Evolutionary conservation across 2,329 filamentous ascomycete genomes (phyloP).

Genomic region (Arthrobotrys conoides): DNA sequence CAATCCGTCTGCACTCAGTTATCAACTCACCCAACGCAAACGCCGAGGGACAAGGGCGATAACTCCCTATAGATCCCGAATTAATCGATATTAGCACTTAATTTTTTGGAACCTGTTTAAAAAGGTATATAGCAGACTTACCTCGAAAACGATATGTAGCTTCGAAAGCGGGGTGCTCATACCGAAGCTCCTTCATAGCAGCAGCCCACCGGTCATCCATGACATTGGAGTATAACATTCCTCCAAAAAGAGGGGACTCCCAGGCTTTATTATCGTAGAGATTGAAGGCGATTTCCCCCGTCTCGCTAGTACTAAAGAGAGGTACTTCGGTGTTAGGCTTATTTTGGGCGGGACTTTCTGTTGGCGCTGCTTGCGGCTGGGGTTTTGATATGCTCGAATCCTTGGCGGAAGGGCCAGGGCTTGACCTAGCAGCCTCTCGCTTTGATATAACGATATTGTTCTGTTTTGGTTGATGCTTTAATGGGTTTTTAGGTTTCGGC

Average conservation of each 20-base stretch:
- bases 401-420: neutral
- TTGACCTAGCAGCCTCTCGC: neutral
- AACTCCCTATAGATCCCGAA: neutral
- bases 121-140: neutral
- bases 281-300: neutral
- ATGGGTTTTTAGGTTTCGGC: neutral
- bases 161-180: neutral
- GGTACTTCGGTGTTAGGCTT: neutral
- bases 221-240: neutral
- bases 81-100: neutral
- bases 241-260: neutral
- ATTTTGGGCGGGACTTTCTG: neutral
- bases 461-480: neutral
- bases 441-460: neutral
- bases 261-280: neutral
- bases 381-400: neutral
- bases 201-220: neutral
- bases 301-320: neutral
- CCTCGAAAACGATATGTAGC: neutral
- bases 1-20: conserved; percentile 4
- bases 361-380: neutral
- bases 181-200: neutral
- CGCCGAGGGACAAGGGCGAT: conserved; percentile 19
- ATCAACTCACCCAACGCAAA: conserved; percentile 24
- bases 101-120: neutral